Evolutionary conservation across 352 stramenopile species (phyloP).

Genomic region (Pythium plurisporium): DNA sequence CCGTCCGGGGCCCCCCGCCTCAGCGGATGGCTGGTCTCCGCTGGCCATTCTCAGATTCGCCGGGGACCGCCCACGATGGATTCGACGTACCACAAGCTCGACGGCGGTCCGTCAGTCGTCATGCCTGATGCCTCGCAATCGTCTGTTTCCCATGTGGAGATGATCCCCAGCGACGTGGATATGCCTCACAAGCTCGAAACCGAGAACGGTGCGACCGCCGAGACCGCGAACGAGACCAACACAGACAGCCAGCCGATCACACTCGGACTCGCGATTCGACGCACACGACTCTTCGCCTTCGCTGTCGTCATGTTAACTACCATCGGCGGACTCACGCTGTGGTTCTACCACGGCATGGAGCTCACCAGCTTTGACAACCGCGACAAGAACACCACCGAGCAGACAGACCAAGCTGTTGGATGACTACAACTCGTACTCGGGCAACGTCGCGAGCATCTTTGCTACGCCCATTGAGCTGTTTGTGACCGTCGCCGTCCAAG

Average conservation of each 20-base stretch:
- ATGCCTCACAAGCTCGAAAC: too few relatives aligned
- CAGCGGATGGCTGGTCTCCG: too few relatives aligned
- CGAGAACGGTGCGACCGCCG: too few relatives aligned
- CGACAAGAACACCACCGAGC: not conserved
- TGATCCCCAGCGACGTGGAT: too few relatives aligned
- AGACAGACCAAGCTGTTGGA: slow-evolving; percentile 1
- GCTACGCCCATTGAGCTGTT: slow-evolving; percentile 14
- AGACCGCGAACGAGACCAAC: not conserved
- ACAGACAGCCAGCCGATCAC: not conserved
- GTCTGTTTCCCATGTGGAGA: too few relatives aligned
- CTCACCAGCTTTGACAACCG: slow-evolving; percentile 2
- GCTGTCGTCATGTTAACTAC: not conserved
- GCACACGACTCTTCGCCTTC: not conserved
- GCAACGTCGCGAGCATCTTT: slow-evolving; percentile 6
- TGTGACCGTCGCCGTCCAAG: slow-evolving; percentile 1
- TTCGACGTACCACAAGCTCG: not conserved
- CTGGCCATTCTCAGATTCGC: not conserved
- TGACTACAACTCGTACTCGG: slow-evolving; percentile 15
- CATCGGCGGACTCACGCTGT: not conserved
- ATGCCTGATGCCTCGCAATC: too few relatives aligned
- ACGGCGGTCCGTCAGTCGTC: not conserved
- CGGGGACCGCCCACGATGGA: not conserved
- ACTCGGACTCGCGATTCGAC: not conserved
- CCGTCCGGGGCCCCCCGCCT: too few relatives aligned
- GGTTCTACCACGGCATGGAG: slow-evolving; percentile 3